Evolutionary conservation across 441 rosid species (phyloP), one percentile per base, ranked within the genome.

Genomic region (Geranium incanum): DNA sequence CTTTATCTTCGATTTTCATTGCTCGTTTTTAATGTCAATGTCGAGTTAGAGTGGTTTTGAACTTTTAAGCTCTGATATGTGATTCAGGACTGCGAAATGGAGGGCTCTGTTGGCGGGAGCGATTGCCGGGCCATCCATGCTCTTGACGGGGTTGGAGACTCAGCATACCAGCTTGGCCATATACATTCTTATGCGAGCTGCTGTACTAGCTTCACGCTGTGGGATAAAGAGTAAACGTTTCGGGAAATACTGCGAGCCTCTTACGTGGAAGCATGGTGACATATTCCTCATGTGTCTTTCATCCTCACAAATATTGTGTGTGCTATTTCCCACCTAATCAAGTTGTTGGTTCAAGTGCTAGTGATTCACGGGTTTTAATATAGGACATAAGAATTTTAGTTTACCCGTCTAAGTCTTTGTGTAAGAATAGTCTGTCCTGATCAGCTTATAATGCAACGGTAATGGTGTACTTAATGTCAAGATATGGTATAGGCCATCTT

Each of bases 201-300:
- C 93, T 4, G 98, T 94, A 8, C 85, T 94, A 79, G 97, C 96
- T 5, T 88, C 95, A 0, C 92, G 95, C 0, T 93, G 97, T 65
- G 98, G 98, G 16, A 91, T 93, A 72, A 93, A 93, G 73, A 93
- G 98, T 78, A 86, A 84, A 70, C 87, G 84, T 63, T 88, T 93
- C 70, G 95, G 93, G 72, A 78, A 73, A 55, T 68, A 84, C 12
- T 93, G 97, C 77, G 89, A 87, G 79, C 98, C 98, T 37, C 97
- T 93, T 73, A 88, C 98, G 65, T 93, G 98, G 98, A 89, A 88
- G 85, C 97, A 93, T 66, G 97, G 98, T 2, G 98, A 93, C 78
- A 75, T 89, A 67, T 89, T 93, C 78, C 95, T 93, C 57, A 93
- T 91, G 98, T 93, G 98, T 76, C 95, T 91, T 70, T 89, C 98